These are phyloP conservation scores for Microdochium nivale DNA, from an alignment of 2,329 filamentous ascomycete species.

Conservation along the genomic window DNA sequence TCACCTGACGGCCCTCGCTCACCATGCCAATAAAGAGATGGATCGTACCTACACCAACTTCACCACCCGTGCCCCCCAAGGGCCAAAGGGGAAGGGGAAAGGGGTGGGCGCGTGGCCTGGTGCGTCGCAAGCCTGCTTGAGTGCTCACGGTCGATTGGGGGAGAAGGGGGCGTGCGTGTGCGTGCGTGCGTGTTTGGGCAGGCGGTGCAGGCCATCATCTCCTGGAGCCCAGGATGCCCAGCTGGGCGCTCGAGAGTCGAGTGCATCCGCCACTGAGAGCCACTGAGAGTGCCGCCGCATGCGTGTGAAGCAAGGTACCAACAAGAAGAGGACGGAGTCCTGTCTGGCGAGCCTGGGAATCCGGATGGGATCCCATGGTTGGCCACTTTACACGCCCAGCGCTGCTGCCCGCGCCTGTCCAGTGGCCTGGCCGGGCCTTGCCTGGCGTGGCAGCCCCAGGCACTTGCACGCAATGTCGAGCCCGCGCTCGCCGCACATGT, in stretches of 20 bases:
- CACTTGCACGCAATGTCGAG: too few species aligned
- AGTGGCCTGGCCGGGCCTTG: too few species aligned
- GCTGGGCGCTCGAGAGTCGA: not conserved
- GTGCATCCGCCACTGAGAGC: not conserved
- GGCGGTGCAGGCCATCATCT: not conserved
- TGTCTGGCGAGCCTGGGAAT: too few species aligned
- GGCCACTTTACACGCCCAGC: not conserved
- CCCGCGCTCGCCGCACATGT: too few species aligned
- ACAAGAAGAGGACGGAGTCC: not conserved
- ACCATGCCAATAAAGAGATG: not conserved
- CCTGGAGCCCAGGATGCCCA: not conserved
- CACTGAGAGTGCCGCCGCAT: not conserved
- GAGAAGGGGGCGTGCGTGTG: not conserved
- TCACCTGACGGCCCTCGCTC: not conserved
- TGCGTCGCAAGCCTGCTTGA: not conserved
- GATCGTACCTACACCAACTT: not conserved
- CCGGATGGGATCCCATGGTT: too few species aligned
- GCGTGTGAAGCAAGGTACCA: not conserved
- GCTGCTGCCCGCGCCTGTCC: too few species aligned
- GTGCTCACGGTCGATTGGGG: not conserved
- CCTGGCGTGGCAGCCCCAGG: too few species aligned
- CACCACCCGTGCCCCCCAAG: not conserved
- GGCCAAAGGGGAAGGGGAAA: not conserved
- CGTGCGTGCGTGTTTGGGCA: not conserved
- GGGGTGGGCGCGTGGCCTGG: not conserved